phyloP scores from a whole-genome alignment of 306 rosid genomes.

The Vigna nakashimae region DNA sequence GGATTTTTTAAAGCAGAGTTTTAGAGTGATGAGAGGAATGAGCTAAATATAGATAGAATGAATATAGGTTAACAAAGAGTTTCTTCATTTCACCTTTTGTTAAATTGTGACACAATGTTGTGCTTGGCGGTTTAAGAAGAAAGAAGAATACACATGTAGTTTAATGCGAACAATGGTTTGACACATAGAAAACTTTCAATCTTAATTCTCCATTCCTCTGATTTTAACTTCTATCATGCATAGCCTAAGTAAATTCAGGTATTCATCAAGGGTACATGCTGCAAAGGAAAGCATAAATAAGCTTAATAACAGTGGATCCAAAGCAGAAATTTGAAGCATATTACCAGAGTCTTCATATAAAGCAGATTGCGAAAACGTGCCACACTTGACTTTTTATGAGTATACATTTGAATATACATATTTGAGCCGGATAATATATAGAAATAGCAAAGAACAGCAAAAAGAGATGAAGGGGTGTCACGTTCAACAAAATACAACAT shows the following conservation, averaged over 20 bases:
- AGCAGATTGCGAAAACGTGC: conserved; percentile 23
- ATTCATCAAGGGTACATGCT: conserved; percentile 22
- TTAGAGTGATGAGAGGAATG: not conserved
- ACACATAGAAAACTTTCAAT: conserved; percentile 1
- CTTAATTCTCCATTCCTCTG: conserved; percentile 7
- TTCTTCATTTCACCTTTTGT: not conserved
- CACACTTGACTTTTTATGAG: conserved; percentile 41
- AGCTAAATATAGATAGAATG: not conserved
- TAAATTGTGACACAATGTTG: not conserved
- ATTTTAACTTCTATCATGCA: conserved; percentile 26
- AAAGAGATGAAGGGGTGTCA: conserved; percentile 6
- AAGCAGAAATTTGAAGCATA: conserved; percentile 25
- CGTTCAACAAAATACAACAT: conserved; percentile 36
- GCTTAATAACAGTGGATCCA: conserved; percentile 15
- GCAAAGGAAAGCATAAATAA: conserved; percentile 29
- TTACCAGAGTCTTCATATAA: conserved; percentile 33
- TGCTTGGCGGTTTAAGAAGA: not conserved
- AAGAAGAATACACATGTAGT: not conserved
- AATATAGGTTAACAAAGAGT: not conserved
- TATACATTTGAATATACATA: conserved; percentile 44
- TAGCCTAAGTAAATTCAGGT: conserved; percentile 33
- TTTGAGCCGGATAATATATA: conserved; percentile 8
- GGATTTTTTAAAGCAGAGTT: not conserved
- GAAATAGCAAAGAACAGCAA: conserved; percentile 21
- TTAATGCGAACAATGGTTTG: no score